phyloP scores from a whole-genome alignment of 2,329 filamentous ascomycete genomes.

The Ampelomyces quisqualis region DNA sequence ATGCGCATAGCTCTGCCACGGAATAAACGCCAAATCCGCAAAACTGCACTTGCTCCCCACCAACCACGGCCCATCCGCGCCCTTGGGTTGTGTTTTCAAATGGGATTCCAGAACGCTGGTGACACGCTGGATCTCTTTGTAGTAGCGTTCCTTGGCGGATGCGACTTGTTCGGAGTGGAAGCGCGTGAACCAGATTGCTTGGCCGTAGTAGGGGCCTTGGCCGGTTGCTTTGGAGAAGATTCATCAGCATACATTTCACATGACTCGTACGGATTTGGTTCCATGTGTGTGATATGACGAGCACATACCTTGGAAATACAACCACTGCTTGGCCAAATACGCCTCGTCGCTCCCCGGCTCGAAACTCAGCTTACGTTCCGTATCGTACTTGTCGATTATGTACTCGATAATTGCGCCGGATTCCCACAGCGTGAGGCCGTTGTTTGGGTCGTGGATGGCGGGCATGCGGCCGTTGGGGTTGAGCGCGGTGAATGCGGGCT shows the following conservation, averaged over 20 bases:
- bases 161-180: conserved; percentile 48
- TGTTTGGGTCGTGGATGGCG: conserved; percentile 52
- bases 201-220: conserved; percentile 51
- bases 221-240: conserved; percentile 39
- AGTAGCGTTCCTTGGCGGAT: conserved; percentile 51
- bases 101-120: conserved; percentile 49
- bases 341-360: conserved; percentile 35
- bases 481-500: conserved; percentile 41
- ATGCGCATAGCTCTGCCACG: conserved; percentile 21
- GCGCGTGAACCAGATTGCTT: conserved; percentile 41
- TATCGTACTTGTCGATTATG: conserved; percentile 50
- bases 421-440: conserved; percentile 47
- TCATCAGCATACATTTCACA: too few species aligned
- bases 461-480: conserved; percentile 48
- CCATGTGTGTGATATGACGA: not conserved
- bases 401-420: conserved; percentile 50
- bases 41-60: conserved; percentile 31
- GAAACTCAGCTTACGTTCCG: conserved; percentile 42
- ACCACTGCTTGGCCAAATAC: conserved; percentile 48
- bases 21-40: conserved; percentile 30
- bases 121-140: conserved; percentile 51
- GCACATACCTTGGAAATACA: conserved; percentile 45
- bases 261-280: not conserved
- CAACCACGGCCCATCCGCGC: conserved; percentile 30
- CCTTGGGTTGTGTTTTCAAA: conserved; percentile 33